These are phyloP conservation scores for Piloderma croceum DNA, from an alignment of 768 basidiomycete genomes.

Conservation along the genomic window DNA sequence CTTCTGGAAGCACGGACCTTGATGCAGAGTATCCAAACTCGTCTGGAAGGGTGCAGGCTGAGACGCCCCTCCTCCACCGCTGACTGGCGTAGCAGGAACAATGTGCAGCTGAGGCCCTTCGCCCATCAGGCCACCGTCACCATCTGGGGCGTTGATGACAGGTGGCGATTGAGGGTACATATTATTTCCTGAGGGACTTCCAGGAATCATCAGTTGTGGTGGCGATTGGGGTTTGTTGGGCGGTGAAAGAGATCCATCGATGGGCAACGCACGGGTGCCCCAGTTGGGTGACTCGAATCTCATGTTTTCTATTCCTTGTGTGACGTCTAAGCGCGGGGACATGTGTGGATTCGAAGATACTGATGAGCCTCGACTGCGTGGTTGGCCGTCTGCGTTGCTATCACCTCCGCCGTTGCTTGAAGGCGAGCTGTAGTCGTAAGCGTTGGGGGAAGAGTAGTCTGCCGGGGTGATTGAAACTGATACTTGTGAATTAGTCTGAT, in stretches of 20 bases:
- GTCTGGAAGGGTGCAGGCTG: conserved; percentile 49
- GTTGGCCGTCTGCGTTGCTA: conserved; percentile 38
- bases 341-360: conserved; percentile 53
- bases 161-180: conserved; percentile 38
- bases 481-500: conserved; percentile 26
- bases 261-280: conserved; percentile 43
- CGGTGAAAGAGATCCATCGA: conserved; percentile 32
- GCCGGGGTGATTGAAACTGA: conserved; percentile 36
- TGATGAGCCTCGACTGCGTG: conserved; percentile 60
- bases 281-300: conserved; percentile 63
- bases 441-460: conserved; percentile 30
- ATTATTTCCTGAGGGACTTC: conserved; percentile 35
- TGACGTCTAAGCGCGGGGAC: conserved; percentile 54
- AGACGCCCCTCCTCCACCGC: conserved; percentile 47
- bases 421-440: conserved; percentile 62
- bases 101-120: conserved; percentile 67
- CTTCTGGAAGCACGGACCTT: conserved; percentile 46
- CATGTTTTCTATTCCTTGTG: conserved; percentile 53
- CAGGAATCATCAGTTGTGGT: conserved; percentile 52
- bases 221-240: conserved; percentile 61
- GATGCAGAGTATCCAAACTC: conserved; percentile 43
- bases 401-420: conserved; percentile 45
- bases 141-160: conserved; percentile 59
- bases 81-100: conserved; percentile 78
- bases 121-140: conserved; percentile 40